Conservation (phyloP, 169 alveolate species). For the Plasmodium ovale region DNA sequence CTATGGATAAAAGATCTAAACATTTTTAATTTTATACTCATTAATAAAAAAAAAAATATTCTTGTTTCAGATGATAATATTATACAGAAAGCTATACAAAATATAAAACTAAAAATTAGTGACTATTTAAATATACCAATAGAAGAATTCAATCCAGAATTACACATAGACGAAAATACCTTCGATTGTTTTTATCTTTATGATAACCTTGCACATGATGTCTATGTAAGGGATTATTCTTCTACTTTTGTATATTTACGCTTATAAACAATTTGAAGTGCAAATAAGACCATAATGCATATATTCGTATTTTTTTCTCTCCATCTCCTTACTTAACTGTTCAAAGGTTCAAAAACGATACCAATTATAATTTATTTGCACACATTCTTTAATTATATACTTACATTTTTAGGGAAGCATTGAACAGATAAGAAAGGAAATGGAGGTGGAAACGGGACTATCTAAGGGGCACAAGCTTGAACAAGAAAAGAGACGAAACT, state of each 20-base stretch:
- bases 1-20: constrained; percentile 53
- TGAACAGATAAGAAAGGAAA: constrained; percentile 59
- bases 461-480: neutral
- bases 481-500: neutral
- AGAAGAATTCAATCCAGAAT: constrained; percentile 22
- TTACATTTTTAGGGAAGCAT: constrained; percentile 26
- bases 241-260: neutral
- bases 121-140: constrained; percentile 54
- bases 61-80: constrained; percentile 25
- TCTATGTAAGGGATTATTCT: constrained; percentile 20
- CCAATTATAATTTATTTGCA: neutral
- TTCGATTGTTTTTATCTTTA: constrained; percentile 47
- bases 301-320: too few relatives aligned
- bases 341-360: neutral
- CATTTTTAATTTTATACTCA: constrained; percentile 41
- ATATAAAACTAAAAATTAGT: constrained; percentile 35
- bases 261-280: too few relatives aligned
- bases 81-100: constrained; percentile 45
- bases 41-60: constrained; percentile 10
- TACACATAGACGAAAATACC: constrained; percentile 12
- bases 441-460: constrained; percentile 21
- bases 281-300: too few relatives aligned
- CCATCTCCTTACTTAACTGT: too few relatives aligned
- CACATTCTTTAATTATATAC: neutral
- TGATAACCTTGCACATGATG: constrained; percentile 67